phyloP scores from a whole-genome alignment of 108 stramenopile species.

The Nannochloropsis gaditana region DNA sequence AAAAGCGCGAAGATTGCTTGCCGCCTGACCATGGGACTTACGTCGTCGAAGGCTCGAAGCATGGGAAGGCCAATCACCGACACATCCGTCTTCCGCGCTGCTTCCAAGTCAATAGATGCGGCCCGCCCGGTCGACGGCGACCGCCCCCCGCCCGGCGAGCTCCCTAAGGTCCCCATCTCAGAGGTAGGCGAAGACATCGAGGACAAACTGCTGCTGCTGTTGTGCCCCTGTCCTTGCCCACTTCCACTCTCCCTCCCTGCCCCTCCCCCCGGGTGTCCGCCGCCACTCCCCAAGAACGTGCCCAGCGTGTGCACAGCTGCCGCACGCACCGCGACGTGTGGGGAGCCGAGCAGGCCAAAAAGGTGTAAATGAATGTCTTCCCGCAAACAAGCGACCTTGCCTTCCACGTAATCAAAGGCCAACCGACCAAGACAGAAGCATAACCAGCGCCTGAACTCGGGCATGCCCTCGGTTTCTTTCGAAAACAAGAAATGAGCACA shows the following conservation, averaged over 20 bases:
- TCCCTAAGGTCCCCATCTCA: background rate
- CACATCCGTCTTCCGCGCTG: background rate
- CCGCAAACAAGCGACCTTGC: conserved; percentile 62
- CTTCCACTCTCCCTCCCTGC: background rate
- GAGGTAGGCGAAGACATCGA: background rate
- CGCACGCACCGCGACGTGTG: conserved; percentile 61
- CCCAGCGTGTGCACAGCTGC: conserved; percentile 78
- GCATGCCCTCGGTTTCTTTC: conserved; percentile 46
- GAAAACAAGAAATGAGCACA: conserved; percentile 60
- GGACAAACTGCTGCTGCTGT: background rate
- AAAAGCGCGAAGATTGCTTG: conserved; percentile 69
- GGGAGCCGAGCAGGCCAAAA: conserved; percentile 57
- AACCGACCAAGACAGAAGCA: conserved; percentile 74
- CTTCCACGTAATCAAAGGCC: conserved; percentile 58
- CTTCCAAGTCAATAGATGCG: background rate
- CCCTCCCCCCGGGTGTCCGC: conserved; percentile 24
- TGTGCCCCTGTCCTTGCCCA: background rate
- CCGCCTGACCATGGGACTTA: conserved; percentile 69
- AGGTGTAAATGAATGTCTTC: conserved; percentile 61
- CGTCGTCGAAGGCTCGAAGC: conserved; percentile 55
- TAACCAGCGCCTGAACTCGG: conserved; percentile 69
- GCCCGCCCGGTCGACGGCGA: background rate
- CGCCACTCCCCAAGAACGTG: conserved; percentile 53
- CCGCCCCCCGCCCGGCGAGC: background rate
- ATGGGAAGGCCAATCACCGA: conserved; percentile 27